A percentile compares a stretch with the other conserved stretches of the same genome.
phyloP scores from a whole-genome alignment of 1,139 yeast genomes.

The Nakaseomyces sp. region DNA sequence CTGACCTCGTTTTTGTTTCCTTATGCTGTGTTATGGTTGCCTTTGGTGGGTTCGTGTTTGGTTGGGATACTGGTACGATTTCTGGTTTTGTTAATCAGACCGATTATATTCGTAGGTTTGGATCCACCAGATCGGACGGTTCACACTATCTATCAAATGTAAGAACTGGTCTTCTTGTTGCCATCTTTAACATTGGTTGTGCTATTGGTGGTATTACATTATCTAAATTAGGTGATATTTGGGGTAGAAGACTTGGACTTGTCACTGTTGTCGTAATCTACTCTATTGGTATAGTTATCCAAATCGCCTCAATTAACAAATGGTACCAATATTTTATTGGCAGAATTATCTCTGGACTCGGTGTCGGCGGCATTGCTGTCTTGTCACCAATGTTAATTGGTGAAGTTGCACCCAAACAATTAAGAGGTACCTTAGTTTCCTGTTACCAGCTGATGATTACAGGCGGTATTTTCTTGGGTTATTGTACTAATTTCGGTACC shows the following conservation, averaged over 20 bases:
- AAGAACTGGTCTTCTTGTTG: slow-evolving; percentile 53
- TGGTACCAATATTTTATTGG: slow-evolving; percentile 53
- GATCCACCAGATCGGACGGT: slow-evolving; percentile 30
- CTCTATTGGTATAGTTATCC: slow-evolving; percentile 53
- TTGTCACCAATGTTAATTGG: slow-evolving; percentile 56
- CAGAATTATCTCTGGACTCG: slow-evolving; percentile 53
- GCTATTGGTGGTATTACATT: slow-evolving; percentile 53
- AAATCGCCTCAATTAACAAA: slow-evolving; percentile 43
- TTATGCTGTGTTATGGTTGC: slow-evolving; percentile 43
- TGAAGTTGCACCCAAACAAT: slow-evolving; percentile 56
- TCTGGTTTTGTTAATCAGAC: slow-evolving; percentile 70
- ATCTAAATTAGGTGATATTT: slow-evolving; percentile 45
- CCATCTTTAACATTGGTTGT: slow-evolving; percentile 62
- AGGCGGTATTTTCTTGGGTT: slow-evolving; percentile 52
- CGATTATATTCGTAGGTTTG: slow-evolving; percentile 49
- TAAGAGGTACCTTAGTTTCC: slow-evolving; percentile 59
- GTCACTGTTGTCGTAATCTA: slow-evolving; percentile 47
- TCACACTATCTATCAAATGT: slow-evolving; percentile 39
- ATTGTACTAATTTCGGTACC: slow-evolving; percentile 53
- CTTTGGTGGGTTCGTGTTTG: slow-evolving; percentile 63
- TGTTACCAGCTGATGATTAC: slow-evolving; percentile 59
- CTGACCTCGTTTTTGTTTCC: slow-evolving; percentile 33
- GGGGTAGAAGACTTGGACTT: slow-evolving; percentile 54
- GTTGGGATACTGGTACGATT: slow-evolving; percentile 75
- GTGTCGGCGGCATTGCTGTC: slow-evolving; percentile 55